Conservation (phyloP, 2,329 filamentous ascomycete species). For the Rasamsonia emersonii region DNA sequence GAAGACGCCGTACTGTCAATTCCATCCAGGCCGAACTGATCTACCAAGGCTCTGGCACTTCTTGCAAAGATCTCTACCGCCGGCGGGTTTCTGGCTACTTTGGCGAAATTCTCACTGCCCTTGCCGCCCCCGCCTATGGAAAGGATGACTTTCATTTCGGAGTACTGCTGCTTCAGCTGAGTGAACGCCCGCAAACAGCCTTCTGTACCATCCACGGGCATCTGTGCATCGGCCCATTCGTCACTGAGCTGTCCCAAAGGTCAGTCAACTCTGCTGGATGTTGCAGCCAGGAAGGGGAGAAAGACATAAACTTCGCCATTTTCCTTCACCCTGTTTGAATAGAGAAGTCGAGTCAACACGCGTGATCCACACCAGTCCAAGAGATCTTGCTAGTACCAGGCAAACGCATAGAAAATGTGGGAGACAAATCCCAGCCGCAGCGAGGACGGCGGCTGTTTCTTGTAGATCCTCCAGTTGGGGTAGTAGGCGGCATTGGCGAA, state of each 20-base stretch:
- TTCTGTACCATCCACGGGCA: conserved; percentile 61
- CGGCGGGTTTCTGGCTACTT: conserved; percentile 53
- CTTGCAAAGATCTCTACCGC: conserved; percentile 61
- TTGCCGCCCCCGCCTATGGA: conserved; percentile 62
- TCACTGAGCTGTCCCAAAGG: conserved; percentile 57
- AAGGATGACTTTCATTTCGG: conserved; percentile 63
- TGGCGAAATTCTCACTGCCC: conserved; percentile 59
- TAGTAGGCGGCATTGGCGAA: conserved; percentile 70
- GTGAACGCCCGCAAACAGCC: conserved; percentile 67
- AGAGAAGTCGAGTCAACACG: conserved; percentile 13
- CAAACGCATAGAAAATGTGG: conserved; percentile 77
- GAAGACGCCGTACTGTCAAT: conserved; percentile 57
- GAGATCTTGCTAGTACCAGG: conserved; percentile 38
- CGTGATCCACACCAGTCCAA: conserved; percentile 10
- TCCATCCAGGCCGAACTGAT: conserved; percentile 62
- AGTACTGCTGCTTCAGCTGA: conserved; percentile 61
- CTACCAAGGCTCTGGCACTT: conserved; percentile 58
- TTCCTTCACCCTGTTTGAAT: conserved; percentile 48
- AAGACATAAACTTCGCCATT: conserved; percentile 69
- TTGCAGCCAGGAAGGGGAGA: conserved; percentile 22
- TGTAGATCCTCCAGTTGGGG: conserved; percentile 69
- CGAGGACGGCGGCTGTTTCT: conserved; percentile 62
- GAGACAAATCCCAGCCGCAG: conserved; percentile 70
- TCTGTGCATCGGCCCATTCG: conserved; percentile 66
- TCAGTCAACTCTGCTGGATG: conserved; percentile 12